phyloP scores from a whole-genome alignment of 208 protist genomes.

The Wallacemonas sp. region DNA sequence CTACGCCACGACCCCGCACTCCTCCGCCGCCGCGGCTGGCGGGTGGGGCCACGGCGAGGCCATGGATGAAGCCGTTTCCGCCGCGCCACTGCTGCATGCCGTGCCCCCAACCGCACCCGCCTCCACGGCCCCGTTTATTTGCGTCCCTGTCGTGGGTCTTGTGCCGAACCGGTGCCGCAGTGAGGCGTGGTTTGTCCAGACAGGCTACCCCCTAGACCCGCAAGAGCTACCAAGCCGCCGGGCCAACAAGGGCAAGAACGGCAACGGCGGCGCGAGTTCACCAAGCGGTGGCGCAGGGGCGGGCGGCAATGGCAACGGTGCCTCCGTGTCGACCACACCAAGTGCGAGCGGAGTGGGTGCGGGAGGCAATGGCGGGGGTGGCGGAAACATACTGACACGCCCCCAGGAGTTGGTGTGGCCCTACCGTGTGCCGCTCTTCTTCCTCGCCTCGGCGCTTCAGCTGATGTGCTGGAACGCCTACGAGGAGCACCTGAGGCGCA shows the following conservation, averaged over 20 bases:
- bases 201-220: slow-evolving; percentile 15
- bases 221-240: not conserved
- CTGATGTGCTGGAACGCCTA: slow-evolving; percentile 80
- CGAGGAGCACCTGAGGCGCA: slow-evolving; percentile 33
- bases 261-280: not conserved
- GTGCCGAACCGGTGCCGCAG: slow-evolving; percentile 77
- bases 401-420: slow-evolving; percentile 19
- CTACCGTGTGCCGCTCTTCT: slow-evolving; percentile 74
- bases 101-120: not conserved
- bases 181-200: slow-evolving; percentile 72
- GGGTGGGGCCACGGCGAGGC: too few relatives aligned
- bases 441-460: slow-evolving; percentile 73
- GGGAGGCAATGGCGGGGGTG: slow-evolving; percentile 14
- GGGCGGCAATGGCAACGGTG: not conserved
- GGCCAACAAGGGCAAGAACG: slow-evolving; percentile 1
- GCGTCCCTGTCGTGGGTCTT: slow-evolving; percentile 58
- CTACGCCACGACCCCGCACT: slow-evolving; percentile 1
- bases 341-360: not conserved
- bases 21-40: slow-evolving; percentile 17
- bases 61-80: too few relatives aligned
- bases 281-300: not conserved
- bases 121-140: slow-evolving; percentile 22
- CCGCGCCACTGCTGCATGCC: too few relatives aligned
- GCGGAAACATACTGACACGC: not conserved
- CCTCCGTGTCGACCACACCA: not conserved